Conservation (phyloP, 2,329 filamentous ascomycete species). For the Albophoma yamanashiensis region DNA sequence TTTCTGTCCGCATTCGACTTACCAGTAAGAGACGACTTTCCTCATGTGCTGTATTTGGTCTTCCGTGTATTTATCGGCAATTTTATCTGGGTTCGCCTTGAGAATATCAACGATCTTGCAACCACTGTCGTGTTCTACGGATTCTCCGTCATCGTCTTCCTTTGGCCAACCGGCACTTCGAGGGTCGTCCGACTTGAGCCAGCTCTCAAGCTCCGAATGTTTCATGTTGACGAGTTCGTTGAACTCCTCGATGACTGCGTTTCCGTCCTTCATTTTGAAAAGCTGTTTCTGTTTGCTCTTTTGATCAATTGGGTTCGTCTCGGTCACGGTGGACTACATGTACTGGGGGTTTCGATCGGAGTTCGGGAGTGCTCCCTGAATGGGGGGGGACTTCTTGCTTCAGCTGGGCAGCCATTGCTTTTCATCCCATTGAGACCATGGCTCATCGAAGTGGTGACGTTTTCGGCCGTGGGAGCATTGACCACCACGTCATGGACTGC, state of each 20-base stretch:
- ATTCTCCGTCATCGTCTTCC: slow-evolving; percentile 46
- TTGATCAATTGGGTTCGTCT: neutral
- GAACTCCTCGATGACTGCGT: slow-evolving; percentile 41
- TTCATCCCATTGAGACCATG: neutral
- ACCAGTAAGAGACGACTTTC: slow-evolving; percentile 52
- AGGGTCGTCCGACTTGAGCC: slow-evolving; percentile 50
- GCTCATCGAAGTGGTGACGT: neutral
- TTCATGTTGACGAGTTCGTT: slow-evolving; percentile 59
- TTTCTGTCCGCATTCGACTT: slow-evolving; percentile 1
- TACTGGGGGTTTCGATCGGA: neutral
- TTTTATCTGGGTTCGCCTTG: slow-evolving; percentile 48
- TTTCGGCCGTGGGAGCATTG: neutral
- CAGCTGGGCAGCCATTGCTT: neutral
- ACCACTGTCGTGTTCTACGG: slow-evolving; percentile 52
- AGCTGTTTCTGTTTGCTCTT: no score
- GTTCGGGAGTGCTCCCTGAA: neutral
- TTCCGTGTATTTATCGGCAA: slow-evolving; percentile 44
- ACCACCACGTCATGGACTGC: slow-evolving; percentile 1
- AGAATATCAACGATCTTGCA: slow-evolving; percentile 54
- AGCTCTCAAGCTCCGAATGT: slow-evolving; percentile 46
- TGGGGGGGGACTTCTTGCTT: neutral
- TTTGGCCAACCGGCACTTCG: slow-evolving; percentile 49
- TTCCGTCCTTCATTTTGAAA: slow-evolving; percentile 10
- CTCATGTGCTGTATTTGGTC: slow-evolving; percentile 48
- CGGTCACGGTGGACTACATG: neutral